Percentiles rank a stretch among this genome's conserved stretches.
These are phyloP conservation scores for Daldinia vernicosa DNA, from an alignment of 495 filamentous ascomycete genomes.

Conservation along the genomic window DNA sequence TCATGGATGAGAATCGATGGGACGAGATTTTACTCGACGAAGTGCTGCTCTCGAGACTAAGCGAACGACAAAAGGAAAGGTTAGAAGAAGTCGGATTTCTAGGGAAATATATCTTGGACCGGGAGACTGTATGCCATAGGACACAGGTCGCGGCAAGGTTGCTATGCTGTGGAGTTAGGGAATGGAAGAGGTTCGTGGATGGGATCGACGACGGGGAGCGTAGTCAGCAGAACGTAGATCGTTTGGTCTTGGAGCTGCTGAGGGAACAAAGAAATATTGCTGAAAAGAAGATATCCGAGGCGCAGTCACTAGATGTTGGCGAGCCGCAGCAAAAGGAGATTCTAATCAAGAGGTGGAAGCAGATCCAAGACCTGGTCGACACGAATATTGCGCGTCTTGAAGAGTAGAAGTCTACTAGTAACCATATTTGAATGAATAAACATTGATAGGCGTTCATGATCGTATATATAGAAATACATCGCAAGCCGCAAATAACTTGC, in stretches of 20 bases:
- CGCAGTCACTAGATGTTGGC: slow-evolving; percentile 46
- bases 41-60: slow-evolving; percentile 66
- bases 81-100: slow-evolving; percentile 69
- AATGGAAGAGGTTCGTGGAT: slow-evolving; percentile 53
- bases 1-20: slow-evolving; percentile 70
- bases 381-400: slow-evolving; percentile 33
- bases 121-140: slow-evolving; percentile 70
- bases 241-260: slow-evolving; percentile 41
- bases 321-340: slow-evolving; percentile 44
- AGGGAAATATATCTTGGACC: slow-evolving; percentile 72
- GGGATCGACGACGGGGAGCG: slow-evolving; percentile 51
- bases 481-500: slow-evolving; percentile 20
- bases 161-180: slow-evolving; percentile 45
- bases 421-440: slow-evolving; percentile 4
- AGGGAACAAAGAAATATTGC: slow-evolving; percentile 44
- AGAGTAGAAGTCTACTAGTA: slow-evolving; percentile 1
- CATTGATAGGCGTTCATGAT: slow-evolving; percentile 27
- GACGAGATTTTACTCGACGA: slow-evolving; percentile 77
- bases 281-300: slow-evolving; percentile 47
- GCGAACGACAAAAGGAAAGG: slow-evolving; percentile 54
- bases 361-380: slow-evolving; percentile 58
- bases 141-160: slow-evolving; percentile 74
- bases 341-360: slow-evolving; percentile 61
- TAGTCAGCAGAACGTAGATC: slow-evolving; percentile 46
- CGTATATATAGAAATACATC: slow-evolving; percentile 16